phyloP scores from a whole-genome alignment of 129 eudicot genomes.

The Flaveria sonorensis region DNA sequence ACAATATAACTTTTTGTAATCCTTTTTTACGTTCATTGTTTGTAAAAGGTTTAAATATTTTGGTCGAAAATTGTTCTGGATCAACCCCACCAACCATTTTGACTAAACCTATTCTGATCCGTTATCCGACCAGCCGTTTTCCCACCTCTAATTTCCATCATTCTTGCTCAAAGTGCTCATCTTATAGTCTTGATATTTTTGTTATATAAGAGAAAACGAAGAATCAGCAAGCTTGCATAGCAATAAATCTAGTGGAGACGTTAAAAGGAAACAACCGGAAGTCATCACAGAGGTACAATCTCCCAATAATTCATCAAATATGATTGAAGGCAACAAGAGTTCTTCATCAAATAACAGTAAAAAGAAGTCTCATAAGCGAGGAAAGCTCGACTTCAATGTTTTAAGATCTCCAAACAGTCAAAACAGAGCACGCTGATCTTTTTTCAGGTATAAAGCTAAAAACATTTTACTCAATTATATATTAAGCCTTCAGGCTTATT shows the following conservation, averaged over 20 bases:
- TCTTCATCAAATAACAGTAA: conserved; percentile 44
- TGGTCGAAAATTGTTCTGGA: background rate
- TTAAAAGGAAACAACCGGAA: conserved; percentile 65
- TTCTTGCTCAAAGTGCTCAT: background rate
- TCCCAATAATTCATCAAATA: conserved; percentile 43
- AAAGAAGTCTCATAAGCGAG: conserved; percentile 52
- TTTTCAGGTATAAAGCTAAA: conserved; percentile 26
- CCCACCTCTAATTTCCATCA: background rate
- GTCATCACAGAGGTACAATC: conserved; percentile 34
- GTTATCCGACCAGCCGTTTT: background rate
- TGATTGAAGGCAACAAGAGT: conserved; percentile 41
- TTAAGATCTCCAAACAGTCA: conserved; percentile 62
- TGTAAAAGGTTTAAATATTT: background rate
- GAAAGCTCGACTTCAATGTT: conserved; percentile 68
- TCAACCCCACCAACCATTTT: background rate
- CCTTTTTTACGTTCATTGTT: background rate
- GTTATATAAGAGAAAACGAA: conserved; percentile 49
- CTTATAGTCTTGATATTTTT: conserved; percentile 1
- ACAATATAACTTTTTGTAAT: background rate
- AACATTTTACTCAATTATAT: background rate
- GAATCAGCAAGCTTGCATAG: conserved; percentile 33
- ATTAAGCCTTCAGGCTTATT: background rate
- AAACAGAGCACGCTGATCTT: conserved; percentile 38
- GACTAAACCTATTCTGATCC: background rate
- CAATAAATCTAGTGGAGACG: conserved; percentile 50